Evolutionary conservation across 371 early-diverging fungal genomes (phyloP).

Genomic region (Thermomucor indicae-seudaticae): DNA sequence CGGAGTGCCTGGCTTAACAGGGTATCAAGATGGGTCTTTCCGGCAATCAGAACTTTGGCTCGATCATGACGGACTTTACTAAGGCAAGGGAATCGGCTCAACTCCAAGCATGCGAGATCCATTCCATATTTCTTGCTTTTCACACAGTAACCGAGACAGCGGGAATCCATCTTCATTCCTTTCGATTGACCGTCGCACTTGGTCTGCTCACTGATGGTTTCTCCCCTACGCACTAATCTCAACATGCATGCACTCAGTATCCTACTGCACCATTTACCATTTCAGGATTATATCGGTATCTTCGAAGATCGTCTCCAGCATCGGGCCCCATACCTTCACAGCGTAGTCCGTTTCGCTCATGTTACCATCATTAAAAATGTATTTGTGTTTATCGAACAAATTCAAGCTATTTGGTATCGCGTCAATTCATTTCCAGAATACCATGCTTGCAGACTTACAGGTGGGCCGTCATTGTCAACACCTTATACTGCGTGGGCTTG

Average conservation of each 20-base stretch:
- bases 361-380: neutral
- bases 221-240: neutral
- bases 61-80: too few relatives aligned
- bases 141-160: neutral
- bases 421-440: too few relatives aligned
- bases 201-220: neutral
- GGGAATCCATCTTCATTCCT: neutral
- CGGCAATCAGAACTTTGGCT: neutral
- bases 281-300: neutral
- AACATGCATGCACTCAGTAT: neutral
- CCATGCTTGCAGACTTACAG: too few relatives aligned
- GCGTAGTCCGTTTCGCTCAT: neutral
- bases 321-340: neutral
- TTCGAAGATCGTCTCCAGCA: neutral
- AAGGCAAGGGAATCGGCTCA: neutral
- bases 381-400: too few relatives aligned
- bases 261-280: neutral
- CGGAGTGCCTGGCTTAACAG: neutral
- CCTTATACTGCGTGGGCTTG: too few relatives aligned
- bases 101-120: neutral
- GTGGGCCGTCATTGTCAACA: too few relatives aligned
- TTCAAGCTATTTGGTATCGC: too few relatives aligned
- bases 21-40: neutral
- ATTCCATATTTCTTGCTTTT: neutral
- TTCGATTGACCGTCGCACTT: neutral